These are phyloP conservation scores for Trichoderma reesei DNA, from an alignment of 495 filamentous ascomycete genomes.

Conservation along the genomic window DNA sequence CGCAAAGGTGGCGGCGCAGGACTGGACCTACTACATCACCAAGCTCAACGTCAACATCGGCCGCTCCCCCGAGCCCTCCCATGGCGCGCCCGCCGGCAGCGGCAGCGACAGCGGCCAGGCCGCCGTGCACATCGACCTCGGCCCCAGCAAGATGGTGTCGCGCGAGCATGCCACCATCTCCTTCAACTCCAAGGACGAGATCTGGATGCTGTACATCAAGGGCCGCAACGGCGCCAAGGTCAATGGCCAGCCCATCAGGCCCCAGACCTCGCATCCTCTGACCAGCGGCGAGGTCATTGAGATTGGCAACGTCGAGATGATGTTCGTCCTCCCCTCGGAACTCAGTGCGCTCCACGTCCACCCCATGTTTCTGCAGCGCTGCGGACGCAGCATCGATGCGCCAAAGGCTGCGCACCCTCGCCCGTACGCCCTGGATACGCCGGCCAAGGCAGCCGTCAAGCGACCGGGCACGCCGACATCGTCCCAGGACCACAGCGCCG, in stretches of 20 bases:
- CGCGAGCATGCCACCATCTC: conserved; percentile 77
- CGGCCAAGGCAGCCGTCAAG: conserved; percentile 58
- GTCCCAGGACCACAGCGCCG: conserved; percentile 23
- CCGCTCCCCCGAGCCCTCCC: conserved; percentile 53
- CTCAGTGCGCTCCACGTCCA: conserved; percentile 49
- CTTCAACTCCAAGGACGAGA: conserved; percentile 57
- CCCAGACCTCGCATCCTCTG: conserved; percentile 53
- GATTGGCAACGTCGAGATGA: conserved; percentile 89
- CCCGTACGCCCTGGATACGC: conserved; percentile 39
- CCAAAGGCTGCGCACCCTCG: conserved; percentile 16
- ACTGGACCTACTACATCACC: conserved; percentile 93
- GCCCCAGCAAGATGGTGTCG: conserved; percentile 86
- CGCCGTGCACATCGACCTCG: conserved; percentile 79
- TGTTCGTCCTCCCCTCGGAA: conserved; percentile 78
- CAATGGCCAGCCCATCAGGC: conserved; percentile 58
- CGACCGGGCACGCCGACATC: conserved; percentile 60
- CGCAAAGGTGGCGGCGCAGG: conserved; percentile 81
- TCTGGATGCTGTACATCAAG: conserved; percentile 76
- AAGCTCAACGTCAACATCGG: conserved; percentile 75
- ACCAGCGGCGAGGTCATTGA: conserved; percentile 82
- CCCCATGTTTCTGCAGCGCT: conserved; percentile 41
- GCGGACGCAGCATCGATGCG: conserved; percentile 31
- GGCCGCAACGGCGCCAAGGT: conserved; percentile 85
- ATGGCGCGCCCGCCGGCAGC: conserved; percentile 19
- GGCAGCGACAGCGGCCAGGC: conserved; percentile 25